These are phyloP conservation scores for Dothiorella sarmentorum DNA, from an alignment of 2,329 filamentous ascomycete genomes.

Conservation along the genomic window DNA sequence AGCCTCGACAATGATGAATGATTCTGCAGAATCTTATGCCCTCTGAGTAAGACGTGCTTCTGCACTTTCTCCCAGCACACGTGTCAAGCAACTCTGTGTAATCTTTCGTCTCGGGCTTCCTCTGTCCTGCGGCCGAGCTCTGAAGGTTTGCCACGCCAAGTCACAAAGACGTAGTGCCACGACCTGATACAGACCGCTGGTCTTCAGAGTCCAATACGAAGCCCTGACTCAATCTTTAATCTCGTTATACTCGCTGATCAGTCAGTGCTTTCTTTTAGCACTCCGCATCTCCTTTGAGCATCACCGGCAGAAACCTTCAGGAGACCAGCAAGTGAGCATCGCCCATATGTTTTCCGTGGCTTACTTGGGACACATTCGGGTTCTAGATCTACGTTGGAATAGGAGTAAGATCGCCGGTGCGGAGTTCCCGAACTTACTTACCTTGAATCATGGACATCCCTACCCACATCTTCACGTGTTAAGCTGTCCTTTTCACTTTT, in stretches of 20 bases:
- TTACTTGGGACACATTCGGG: neutral
- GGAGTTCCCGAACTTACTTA: neutral
- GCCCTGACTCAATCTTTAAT: slow-evolving; percentile 7
- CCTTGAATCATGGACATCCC: neutral
- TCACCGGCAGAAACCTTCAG: too few species aligned
- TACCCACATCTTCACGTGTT: too few species aligned
- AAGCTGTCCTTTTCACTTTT: too few species aligned
- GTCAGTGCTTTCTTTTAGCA: neutral
- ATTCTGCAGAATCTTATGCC: neutral
- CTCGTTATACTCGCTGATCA: neutral
- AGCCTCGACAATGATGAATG: neutral
- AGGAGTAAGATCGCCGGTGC: neutral
- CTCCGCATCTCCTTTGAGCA: neutral
- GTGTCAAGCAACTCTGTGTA: neutral
- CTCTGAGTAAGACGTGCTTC: slow-evolving; percentile 2
- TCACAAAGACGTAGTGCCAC: neutral
- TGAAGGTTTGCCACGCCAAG: neutral
- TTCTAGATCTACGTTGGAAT: neutral
- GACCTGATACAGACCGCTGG: slow-evolving; percentile 6
- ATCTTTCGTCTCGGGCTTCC: neutral
- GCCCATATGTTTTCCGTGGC: neutral
- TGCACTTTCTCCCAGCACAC: neutral
- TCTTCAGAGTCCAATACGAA: neutral
- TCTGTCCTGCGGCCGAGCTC: neutral
- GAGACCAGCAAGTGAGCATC: neutral